These are phyloP conservation scores for Pezicula rhizophila DNA, from an alignment of 2,329 filamentous ascomycete genomes.

Conservation along the genomic window DNA sequence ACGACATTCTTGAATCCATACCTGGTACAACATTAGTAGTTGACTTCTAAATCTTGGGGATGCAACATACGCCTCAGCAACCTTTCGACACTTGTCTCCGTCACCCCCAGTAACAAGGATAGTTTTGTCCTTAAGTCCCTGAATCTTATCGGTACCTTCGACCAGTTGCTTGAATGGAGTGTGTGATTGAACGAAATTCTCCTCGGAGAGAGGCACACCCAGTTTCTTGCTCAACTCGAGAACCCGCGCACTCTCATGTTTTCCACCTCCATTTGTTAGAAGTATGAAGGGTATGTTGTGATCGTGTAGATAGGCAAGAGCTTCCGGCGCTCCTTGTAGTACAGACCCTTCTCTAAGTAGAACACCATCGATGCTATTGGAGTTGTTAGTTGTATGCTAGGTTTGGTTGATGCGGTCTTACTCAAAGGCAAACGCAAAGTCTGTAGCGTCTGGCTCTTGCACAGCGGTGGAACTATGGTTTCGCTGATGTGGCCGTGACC, in stretches of 20 bases:
- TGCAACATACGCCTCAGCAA: slow-evolving; percentile 52
- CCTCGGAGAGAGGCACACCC: slow-evolving; percentile 54
- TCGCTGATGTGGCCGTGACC: no score
- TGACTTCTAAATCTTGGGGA: slow-evolving; percentile 11
- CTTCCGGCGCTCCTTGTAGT: slow-evolving; percentile 70
- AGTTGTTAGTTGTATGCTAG: slow-evolving; percentile 4
- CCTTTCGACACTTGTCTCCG: slow-evolving; percentile 35
- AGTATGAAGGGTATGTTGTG: slow-evolving; percentile 86
- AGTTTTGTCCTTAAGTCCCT: slow-evolving; percentile 55
- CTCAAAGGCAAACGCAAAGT: slow-evolving; percentile 53
- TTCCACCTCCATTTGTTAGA: slow-evolving; percentile 91
- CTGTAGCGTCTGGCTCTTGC: slow-evolving; percentile 7
- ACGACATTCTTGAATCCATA: slow-evolving; percentile 79
- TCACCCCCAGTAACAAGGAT: slow-evolving; percentile 64
- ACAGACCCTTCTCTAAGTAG: slow-evolving; percentile 75
- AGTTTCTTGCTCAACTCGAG: slow-evolving; percentile 63
- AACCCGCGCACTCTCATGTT: slow-evolving; percentile 69
- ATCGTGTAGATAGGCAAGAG: slow-evolving; percentile 66
- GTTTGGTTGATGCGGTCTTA: slow-evolving; percentile 24
- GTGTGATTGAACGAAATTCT: slow-evolving; percentile 82
- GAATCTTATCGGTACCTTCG: slow-evolving; percentile 46
- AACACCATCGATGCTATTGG: slow-evolving; percentile 73
- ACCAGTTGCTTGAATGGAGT: slow-evolving; percentile 77
- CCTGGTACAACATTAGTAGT: slow-evolving; percentile 24
- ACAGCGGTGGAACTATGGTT: no score